Conservation (phyloP, 257 asterid genomes). For the Jacaranda copaia region DNA sequence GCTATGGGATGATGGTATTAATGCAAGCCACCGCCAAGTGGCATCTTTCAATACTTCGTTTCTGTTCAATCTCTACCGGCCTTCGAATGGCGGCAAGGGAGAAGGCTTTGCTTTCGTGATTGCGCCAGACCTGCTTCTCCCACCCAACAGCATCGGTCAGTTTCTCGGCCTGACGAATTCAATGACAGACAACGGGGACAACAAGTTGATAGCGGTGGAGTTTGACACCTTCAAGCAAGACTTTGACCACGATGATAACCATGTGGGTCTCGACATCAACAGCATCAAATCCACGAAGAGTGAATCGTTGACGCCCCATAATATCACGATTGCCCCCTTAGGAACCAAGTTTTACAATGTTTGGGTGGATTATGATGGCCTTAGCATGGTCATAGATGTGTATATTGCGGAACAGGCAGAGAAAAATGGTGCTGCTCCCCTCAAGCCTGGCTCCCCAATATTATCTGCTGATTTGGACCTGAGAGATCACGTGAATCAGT, state of each 20-base stretch:
- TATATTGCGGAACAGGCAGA: conserved; percentile 40
- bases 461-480: conserved; percentile 42
- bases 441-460: conserved; percentile 42
- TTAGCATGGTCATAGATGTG: conserved; percentile 40
- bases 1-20: conserved; percentile 33
- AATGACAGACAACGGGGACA: conserved; percentile 18
- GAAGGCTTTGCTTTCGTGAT: conserved; percentile 54
- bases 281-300: conserved; percentile 33
- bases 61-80: conserved; percentile 28
- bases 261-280: conserved; percentile 46
- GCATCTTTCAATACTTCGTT: conserved; percentile 50
- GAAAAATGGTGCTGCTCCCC: conserved; percentile 43
- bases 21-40: neutral
- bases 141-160: conserved; percentile 42
- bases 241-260: conserved; percentile 48
- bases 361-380: conserved; percentile 58
- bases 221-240: conserved; percentile 42
- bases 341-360: conserved; percentile 33
- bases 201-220: conserved; percentile 48
- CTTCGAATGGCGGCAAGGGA: neutral
- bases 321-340: conserved; percentile 38
- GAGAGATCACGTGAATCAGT: conserved; percentile 23
- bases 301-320: conserved; percentile 30
- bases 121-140: conserved; percentile 37
- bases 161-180: conserved; percentile 52